Conservation (phyloP, 2,329 filamentous ascomycete species). For the Penicillium sp. region DNA sequence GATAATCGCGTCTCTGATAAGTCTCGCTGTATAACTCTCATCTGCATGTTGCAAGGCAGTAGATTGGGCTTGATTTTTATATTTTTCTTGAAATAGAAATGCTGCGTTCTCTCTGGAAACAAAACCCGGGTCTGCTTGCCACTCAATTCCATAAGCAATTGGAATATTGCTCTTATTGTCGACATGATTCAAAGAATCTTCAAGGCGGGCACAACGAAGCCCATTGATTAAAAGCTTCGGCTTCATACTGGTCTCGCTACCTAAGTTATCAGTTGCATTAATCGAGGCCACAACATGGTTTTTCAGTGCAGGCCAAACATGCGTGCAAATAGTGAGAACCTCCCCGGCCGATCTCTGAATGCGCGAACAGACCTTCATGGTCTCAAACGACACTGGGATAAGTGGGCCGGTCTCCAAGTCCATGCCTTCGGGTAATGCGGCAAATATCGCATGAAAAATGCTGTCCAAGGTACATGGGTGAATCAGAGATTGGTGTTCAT, state of each 20-base stretch:
- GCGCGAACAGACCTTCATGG: slow-evolving; percentile 25
- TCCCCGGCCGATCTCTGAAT: slow-evolving; percentile 17
- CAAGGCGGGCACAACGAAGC: slow-evolving; percentile 24
- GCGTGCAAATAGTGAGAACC: slow-evolving; percentile 21
- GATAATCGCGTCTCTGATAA: slow-evolving; percentile 14
- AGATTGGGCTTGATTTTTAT: neutral
- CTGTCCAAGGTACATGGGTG: slow-evolving; percentile 43
- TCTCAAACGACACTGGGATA: slow-evolving; percentile 33
- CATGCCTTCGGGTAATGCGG: slow-evolving; percentile 22
- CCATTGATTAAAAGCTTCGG: slow-evolving; percentile 23
- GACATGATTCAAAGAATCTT: neutral
- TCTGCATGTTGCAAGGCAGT: neutral
- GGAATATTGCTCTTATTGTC: neutral
- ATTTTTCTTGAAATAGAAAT: neutral
- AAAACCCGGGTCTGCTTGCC: slow-evolving; percentile 30
- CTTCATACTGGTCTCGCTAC: slow-evolving; percentile 1
- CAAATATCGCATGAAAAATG: slow-evolving; percentile 40
- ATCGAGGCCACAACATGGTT: slow-evolving; percentile 27
- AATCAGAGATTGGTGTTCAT: slow-evolving; percentile 35
- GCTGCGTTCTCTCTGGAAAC: slow-evolving; percentile 3
- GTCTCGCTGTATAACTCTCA: slow-evolving; percentile 1
- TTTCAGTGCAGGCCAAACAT: slow-evolving; percentile 9
- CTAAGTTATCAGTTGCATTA: slow-evolving; percentile 8
- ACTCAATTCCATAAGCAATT: slow-evolving; percentile 29
- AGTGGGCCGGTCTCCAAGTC: slow-evolving; percentile 20